Evolutionary conservation across 1,284 basidiomycete genomes (phyloP), one percentile per base, ranked within the genome.

Genomic region (Meripilus lineatus): DNA sequence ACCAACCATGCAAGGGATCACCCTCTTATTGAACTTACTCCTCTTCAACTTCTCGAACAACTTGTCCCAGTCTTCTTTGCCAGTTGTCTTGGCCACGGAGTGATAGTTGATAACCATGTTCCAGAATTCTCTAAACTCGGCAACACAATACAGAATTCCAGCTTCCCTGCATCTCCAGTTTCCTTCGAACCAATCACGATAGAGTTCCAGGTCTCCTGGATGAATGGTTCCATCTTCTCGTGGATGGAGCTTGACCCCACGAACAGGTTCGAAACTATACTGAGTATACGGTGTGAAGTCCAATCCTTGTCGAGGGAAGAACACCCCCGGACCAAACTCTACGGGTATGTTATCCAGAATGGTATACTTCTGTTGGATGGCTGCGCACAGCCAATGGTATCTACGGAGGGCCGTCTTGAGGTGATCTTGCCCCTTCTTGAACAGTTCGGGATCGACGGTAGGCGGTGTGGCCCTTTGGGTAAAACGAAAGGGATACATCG

Each of bases 1-100:
- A 46, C 54, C 37, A 25, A 55, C 56, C 56, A 54, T 54, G 50
- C 56, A 58, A 13, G 50, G 54, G 6, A 58, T 39, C 22, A 55
- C 33, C 23, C 33, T 37, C 32, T 51, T 51, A 14, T 46, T 42
- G 32, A 35, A 53, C n/a, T 39, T 42, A 15, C 25, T 44, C 28
- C 11, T 32, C 49, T 56, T 50, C 18, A 57, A 25, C 32, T 32
- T 40, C 6, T 33, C 21, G 22, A 55, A 54, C 8, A 58, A 45
- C 17, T 38, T 20, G 42, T 58, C 57, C 52, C 53, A 59, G 8
- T 45, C 45, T 39, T 45, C 28, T 10, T 45, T 48, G 1, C 53
- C 54, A 5, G 55, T 58, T 32, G 52, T 58, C 7, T 35, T 38
- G 18, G 47, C 46, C 13, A 21, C 22, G 14, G 51, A 52, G 40